A percentile compares a stretch with the other conserved stretches of the same genome.
Evolutionary conservation across 768 basidiomycete species (phyloP).

Genomic region (Mycena albidolilacea): DNA sequence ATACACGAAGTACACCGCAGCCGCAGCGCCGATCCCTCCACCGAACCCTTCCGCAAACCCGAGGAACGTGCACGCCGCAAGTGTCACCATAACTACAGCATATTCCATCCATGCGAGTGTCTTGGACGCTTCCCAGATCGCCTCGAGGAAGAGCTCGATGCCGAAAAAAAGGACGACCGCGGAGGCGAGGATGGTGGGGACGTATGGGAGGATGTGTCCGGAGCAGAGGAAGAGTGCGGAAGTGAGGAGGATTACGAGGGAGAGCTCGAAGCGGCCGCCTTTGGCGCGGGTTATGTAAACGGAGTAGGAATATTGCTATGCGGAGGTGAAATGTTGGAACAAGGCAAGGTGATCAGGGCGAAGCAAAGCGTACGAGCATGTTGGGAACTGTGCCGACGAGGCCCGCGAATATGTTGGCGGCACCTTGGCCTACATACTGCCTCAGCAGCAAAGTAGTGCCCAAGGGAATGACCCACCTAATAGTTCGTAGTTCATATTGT

Average conservation of each 20-base stretch:
- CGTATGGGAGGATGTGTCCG: constrained; percentile 39
- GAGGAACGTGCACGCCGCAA: constrained; percentile 41
- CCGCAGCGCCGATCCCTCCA: constrained; percentile 41
- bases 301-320: no score
- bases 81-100: constrained; percentile 40
- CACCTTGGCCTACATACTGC: no score
- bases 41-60: constrained; percentile 46
- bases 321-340: no score
- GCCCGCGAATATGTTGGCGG: no score
- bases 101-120: constrained; percentile 40
- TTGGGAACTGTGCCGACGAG: no score
- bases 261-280: constrained; percentile 43
- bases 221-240: constrained; percentile 39
- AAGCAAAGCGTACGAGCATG: no score
- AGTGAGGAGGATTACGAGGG: constrained; percentile 37
- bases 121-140: constrained; percentile 42
- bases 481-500: no score
- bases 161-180: constrained; percentile 44
- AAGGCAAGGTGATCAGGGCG: no score
- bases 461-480: no score
- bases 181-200: constrained; percentile 44
- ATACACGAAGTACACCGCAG: constrained; percentile 38
- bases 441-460: no score
- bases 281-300: constrained; percentile 42
- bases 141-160: constrained; percentile 43